Evolutionary conservation across 305 asterid genomes (phyloP), one percentile per base, ranked within the genome.

Genomic region (Fraxinus paxiana): DNA sequence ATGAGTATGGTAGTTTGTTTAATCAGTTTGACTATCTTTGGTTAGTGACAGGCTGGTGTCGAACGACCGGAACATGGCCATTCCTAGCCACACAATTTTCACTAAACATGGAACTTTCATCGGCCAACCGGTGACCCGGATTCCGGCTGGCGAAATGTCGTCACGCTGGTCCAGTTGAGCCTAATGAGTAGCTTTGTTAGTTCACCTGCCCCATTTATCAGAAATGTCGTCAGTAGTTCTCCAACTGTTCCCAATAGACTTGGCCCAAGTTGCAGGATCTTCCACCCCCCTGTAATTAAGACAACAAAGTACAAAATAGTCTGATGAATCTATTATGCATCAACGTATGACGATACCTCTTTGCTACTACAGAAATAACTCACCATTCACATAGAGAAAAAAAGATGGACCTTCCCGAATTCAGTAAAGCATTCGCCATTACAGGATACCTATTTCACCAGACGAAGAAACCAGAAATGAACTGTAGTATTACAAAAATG

Each of bases 231-330:
- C 97, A 5, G 98, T 96, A 31, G 97, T 96, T 87, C 99, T 90
- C 99, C 98, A 96, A 77, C 99, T 96, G 87, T 96, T 92, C 61
- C 95, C 97, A 4, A 94, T 33, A 10, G 90, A 78, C 77, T 87
- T 86, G 35, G 95, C 99, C 99, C 99, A 96, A 63, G 98, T 94
- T 20, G 99, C 99, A 48, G 99, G 99, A 88, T 96, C 92, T 33
- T 92, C 94, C 46, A 82, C 86, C 4, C 99, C 99, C 99, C 98
- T 95, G 77, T 43, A 77, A 85, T 80, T 71, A n/a, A 67, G 4
- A 48, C 13, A 33, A 2, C 56, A 76, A 13, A 35, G 31, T 51
- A 34, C 20, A 33, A 2, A 28, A 76, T 20, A 35, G 31, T 51
- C 43, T 26, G 4, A 3, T 38, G 24, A n/a, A 33, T 17, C 17